A percentile compares a stretch with the other conserved stretches of the same genome.
These are phyloP conservation scores for Rhizopus microsporus DNA, from an alignment of 371 early-diverging fungal genomes.

Conservation along the genomic window DNA sequence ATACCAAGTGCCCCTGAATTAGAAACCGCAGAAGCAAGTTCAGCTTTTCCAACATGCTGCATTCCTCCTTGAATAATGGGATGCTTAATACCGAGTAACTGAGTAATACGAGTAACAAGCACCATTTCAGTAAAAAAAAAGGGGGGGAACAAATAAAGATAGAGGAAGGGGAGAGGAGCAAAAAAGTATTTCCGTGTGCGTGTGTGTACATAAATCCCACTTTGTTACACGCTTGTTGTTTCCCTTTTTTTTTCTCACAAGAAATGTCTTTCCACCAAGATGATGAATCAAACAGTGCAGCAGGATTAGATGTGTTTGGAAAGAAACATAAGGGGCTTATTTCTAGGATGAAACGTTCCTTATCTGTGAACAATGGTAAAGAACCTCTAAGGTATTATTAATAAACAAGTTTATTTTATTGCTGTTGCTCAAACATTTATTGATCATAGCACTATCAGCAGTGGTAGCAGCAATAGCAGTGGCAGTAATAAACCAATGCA, in stretches of 20 bases:
- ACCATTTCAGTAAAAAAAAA: slow-evolving; percentile 36
- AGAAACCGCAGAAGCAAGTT: slow-evolving; percentile 86
- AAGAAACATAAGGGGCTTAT: slow-evolving; percentile 23
- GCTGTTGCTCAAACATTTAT: not conserved
- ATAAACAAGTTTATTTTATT: too few relatives aligned
- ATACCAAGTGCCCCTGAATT: slow-evolving; percentile 97
- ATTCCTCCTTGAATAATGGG: slow-evolving; percentile 58
- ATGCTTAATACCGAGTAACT: slow-evolving; percentile 65
- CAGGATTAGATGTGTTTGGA: slow-evolving; percentile 14
- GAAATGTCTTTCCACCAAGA: slow-evolving; percentile 8
- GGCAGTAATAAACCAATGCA: not conserved
- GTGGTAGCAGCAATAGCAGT: too few relatives aligned
- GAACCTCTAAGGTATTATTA: slow-evolving; percentile 2
- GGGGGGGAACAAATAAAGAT: too few relatives aligned
- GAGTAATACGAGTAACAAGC: slow-evolving; percentile 60
- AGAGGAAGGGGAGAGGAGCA: too few relatives aligned
- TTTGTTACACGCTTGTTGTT: not conserved
- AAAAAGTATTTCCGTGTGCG: too few relatives aligned
- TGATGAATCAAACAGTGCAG: slow-evolving; percentile 1
- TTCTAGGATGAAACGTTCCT: slow-evolving; percentile 27
- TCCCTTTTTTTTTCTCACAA: not conserved
- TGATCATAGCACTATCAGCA: not conserved
- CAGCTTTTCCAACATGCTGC: slow-evolving; percentile 72
- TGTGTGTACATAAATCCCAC: too few relatives aligned
- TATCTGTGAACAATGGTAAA: slow-evolving; percentile 15